Evolutionary conservation across 225 moss, liverwort and hornwort species (phyloP).

Genomic region (Sphagnum contortum): DNA sequence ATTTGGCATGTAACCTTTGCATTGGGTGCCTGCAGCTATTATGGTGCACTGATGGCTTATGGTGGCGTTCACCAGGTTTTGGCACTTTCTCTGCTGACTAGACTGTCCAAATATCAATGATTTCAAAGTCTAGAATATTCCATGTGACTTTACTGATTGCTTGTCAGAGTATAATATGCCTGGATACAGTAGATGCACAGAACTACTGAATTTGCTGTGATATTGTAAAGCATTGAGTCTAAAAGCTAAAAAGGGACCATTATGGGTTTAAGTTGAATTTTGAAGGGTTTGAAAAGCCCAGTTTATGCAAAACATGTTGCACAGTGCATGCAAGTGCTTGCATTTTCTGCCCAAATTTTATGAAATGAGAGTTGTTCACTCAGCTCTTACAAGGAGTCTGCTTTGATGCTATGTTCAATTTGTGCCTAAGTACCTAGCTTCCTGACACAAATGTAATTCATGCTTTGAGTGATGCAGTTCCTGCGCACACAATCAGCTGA

Average conservation of each 20-base stretch:
- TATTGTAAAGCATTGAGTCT: background rate
- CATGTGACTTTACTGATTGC: too few relatives aligned
- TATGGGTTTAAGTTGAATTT: too few relatives aligned
- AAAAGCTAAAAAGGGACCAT: too few relatives aligned
- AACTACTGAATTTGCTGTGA: background rate
- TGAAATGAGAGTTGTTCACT: too few relatives aligned
- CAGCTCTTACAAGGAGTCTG: too few relatives aligned
- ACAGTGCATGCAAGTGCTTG: too few relatives aligned
- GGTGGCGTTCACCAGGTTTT: conserved; percentile 75
- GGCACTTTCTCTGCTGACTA: conserved; percentile 1
- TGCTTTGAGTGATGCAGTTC: conserved; percentile 26
- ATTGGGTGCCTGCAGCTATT: conserved; percentile 48
- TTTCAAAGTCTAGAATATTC: background rate
- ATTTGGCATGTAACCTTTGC: background rate
- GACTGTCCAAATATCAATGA: background rate
- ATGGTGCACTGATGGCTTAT: conserved; percentile 67
- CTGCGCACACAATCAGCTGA: conserved; percentile 58
- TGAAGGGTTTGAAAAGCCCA: too few relatives aligned
- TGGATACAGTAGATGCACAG: background rate
- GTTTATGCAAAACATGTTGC: too few relatives aligned
- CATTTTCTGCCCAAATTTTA: background rate
- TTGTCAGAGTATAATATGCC: too few relatives aligned
- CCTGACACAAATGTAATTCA: too few relatives aligned
- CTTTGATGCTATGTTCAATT: too few relatives aligned
- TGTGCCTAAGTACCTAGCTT: background rate